Conservation (phyloP, 2,329 filamentous ascomycete genomes). For the Cytospora schulzeri region DNA sequence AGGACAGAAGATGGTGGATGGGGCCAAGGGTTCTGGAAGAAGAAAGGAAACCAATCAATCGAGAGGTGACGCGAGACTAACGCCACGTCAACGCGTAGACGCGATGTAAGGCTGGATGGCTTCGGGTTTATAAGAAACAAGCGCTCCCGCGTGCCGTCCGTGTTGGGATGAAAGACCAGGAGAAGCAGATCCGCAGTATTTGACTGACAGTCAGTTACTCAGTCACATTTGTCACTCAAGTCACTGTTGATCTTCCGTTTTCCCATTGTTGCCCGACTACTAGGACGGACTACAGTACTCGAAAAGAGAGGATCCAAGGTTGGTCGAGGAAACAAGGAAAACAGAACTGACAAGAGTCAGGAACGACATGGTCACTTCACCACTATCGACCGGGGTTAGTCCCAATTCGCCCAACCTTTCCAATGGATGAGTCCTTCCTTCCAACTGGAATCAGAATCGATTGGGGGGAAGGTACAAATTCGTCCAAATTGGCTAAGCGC, state of each 20-base stretch:
- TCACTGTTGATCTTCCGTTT: too few species aligned
- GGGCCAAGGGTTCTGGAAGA: conserved; percentile 14
- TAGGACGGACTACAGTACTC: too few species aligned
- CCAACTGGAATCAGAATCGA: too few species aligned
- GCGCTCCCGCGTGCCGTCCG: conserved; percentile 15
- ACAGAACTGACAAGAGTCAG: background rate
- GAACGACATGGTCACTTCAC: background rate
- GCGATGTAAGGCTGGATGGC: conserved; percentile 22
- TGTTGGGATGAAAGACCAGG: conserved; percentile 1
- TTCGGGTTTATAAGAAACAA: conserved; percentile 19
- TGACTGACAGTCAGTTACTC: too few species aligned
- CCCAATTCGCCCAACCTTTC: too few species aligned
- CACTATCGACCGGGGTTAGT: background rate
- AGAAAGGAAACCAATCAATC: conserved; percentile 8
- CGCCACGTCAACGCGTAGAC: conserved; percentile 27
- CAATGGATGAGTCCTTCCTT: background rate
- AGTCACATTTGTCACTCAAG: too few species aligned
- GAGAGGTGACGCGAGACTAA: conserved; percentile 16
- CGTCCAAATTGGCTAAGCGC: too few species aligned
- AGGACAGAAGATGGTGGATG: conserved; percentile 12
- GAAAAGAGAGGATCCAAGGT: too few species aligned
- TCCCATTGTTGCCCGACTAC: too few species aligned
- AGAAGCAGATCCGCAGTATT: conserved; percentile 7
- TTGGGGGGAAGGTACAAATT: background rate
- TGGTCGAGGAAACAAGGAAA: background rate